Conservation (phyloP, 352 stramenopile species). For the Phytophthora tubulina region DNA sequence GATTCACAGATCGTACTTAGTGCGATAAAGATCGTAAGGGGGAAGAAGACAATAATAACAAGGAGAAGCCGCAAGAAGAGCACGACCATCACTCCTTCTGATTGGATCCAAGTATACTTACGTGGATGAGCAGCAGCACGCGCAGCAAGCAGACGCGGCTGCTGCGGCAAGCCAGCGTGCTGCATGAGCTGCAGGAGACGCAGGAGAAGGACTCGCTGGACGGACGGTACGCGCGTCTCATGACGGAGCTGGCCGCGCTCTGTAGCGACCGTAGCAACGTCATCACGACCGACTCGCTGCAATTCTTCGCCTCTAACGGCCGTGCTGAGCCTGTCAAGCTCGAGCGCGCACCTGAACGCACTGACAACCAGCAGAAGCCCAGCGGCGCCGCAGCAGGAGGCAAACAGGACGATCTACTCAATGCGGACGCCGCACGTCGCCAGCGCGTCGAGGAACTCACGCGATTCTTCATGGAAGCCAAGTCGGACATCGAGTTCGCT, state of each 20-base stretch:
- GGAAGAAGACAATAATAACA: slow-evolving; percentile 21
- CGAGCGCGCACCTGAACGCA: slow-evolving; percentile 65
- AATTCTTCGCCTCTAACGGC: slow-evolving; percentile 66
- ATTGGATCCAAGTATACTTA: slow-evolving; percentile 15
- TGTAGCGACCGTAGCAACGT: slow-evolving; percentile 82
- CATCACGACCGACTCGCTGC: slow-evolving; percentile 78
- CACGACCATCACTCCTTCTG: slow-evolving; percentile 41
- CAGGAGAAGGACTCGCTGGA: slow-evolving; percentile 81
- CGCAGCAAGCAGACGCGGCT: slow-evolving; percentile 48
- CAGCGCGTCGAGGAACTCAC: slow-evolving; percentile 90
- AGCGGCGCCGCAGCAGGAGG: slow-evolving; percentile 15
- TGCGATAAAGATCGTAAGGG: slow-evolving; percentile 35
- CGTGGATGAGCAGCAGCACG: slow-evolving; percentile 31
- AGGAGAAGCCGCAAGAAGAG: slow-evolving; percentile 16
- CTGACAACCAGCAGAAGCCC: slow-evolving; percentile 43
- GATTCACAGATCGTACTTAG: slow-evolving; percentile 23
- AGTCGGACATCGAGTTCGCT: slow-evolving; percentile 91
- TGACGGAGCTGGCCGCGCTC: slow-evolving; percentile 76
- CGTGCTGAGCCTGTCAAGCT: slow-evolving; percentile 81
- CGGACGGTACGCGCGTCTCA: slow-evolving; percentile 75
- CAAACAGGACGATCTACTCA: slow-evolving; percentile 78
- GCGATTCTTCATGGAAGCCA: slow-evolving; percentile 91
- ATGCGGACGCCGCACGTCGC: slow-evolving; percentile 74
- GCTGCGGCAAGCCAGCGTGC: slow-evolving; percentile 76
- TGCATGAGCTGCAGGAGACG: slow-evolving; percentile 82